A percentile compares a stretch with the other conserved stretches of the same genome.
These are phyloP conservation scores for Leccinum arenicola DNA, from an alignment of 768 basidiomycete genomes.

Conservation along the genomic window DNA sequence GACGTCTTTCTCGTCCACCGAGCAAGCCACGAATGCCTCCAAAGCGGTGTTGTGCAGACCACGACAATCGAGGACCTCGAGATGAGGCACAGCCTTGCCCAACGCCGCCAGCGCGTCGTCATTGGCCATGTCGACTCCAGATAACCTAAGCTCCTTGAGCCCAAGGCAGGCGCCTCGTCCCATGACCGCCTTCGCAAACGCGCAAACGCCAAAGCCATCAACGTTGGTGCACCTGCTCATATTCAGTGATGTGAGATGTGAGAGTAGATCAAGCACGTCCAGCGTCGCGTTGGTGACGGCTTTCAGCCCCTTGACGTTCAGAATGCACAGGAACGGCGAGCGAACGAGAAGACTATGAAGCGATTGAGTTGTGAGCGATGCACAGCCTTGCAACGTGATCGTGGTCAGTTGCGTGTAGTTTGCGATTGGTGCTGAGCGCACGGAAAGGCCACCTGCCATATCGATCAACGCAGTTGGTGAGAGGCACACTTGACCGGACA, in stretches of 20 bases:
- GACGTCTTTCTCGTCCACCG: too few relatives aligned
- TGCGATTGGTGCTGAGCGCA: conserved; percentile 32
- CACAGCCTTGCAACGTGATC: conserved; percentile 74
- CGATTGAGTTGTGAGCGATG: conserved; percentile 57
- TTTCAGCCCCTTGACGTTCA: conserved; percentile 65
- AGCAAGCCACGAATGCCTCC: too few relatives aligned
- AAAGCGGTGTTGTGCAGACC: too few relatives aligned
- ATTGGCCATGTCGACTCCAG: conserved; percentile 59
- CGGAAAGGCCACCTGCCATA: conserved; percentile 51
- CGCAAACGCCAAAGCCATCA: too few relatives aligned
- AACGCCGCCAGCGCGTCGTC: conserved; percentile 61
- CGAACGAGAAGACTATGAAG: conserved; percentile 68
- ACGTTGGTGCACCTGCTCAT: too few relatives aligned
- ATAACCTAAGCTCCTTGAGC: conserved; percentile 46
- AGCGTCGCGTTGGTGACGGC: too few relatives aligned
- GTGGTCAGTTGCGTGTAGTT: conserved; percentile 64
- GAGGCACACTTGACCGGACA: too few relatives aligned
- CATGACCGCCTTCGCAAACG: too few relatives aligned
- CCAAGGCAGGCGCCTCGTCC: too few relatives aligned
- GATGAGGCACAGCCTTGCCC: conserved; percentile 63
- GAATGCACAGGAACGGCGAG: conserved; percentile 53
- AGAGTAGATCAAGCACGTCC: too few relatives aligned
- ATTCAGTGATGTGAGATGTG: too few relatives aligned
- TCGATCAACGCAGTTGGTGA: conserved; percentile 35
- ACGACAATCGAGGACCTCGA: conserved; percentile 72